phyloP scores from a whole-genome alignment of 306 rosid genomes.

The Citrullus colocynthis region DNA sequence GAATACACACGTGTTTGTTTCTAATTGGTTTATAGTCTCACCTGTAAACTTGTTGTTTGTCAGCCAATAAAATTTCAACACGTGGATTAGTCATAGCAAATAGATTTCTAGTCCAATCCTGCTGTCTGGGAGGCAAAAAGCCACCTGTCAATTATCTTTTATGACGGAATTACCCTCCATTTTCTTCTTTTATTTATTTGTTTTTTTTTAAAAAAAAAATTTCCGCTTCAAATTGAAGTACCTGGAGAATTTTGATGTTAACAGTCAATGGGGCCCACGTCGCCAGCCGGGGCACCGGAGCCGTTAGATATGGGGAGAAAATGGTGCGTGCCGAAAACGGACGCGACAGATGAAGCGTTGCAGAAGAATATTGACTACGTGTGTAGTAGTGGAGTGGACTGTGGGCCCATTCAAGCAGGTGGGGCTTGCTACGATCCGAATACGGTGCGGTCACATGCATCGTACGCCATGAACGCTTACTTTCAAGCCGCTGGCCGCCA shows the following conservation, averaged over 20 bases:
- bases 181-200: too few relatives aligned
- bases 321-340: constrained; percentile 35
- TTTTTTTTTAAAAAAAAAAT: too few relatives aligned
- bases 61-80: not conserved
- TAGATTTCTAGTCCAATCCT: not conserved
- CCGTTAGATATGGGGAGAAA: not conserved
- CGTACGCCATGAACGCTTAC: constrained; percentile 46
- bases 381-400: constrained; percentile 35
- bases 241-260: too few relatives aligned
- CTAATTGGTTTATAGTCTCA: not conserved
- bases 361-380: constrained; percentile 42
- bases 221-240: too few relatives aligned
- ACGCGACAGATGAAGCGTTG: constrained; percentile 19
- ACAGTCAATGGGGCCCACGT: constrained; percentile 5
- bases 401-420: constrained; percentile 27
- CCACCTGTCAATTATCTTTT: not conserved
- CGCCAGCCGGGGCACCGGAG: not conserved
- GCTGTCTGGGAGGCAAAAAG: not conserved
- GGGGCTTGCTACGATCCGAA: constrained; percentile 41
- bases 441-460: constrained; percentile 34
- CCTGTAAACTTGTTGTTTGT: too few relatives aligned
- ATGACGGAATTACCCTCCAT: not conserved
- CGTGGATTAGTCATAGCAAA: not conserved
- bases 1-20: not conserved
- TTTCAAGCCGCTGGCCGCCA: constrained; percentile 41